Evolutionary conservation across 2,329 filamentous ascomycete genomes (phyloP).

Genomic region (Alternaria dauci): DNA sequence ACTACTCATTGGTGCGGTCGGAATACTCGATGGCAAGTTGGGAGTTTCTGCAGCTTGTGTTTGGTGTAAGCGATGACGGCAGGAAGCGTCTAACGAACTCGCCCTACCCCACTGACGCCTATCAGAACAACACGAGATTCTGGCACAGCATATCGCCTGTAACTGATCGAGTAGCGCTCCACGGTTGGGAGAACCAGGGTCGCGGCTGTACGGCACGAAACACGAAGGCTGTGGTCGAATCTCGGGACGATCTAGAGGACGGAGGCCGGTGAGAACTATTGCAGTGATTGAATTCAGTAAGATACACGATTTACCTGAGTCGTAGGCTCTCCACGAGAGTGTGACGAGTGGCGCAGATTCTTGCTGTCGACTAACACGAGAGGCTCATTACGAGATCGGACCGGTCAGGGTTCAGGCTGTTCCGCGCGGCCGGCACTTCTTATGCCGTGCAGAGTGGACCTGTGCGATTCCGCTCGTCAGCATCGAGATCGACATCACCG

Average conservation of each 20-base stretch:
- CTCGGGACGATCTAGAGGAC: neutral
- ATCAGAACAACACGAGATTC: neutral
- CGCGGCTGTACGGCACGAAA: neutral
- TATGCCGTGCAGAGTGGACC: neutral
- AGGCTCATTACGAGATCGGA: too few relatives aligned
- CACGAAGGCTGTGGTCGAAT: neutral
- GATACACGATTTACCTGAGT: too few relatives aligned
- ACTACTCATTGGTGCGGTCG: too few relatives aligned
- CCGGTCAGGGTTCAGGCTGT: too few relatives aligned
- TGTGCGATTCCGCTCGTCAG: neutral
- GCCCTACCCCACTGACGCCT: slow-evolving; percentile 24
- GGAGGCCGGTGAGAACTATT: too few relatives aligned
- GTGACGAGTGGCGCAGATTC: too few relatives aligned
- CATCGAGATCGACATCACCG: slow-evolving; percentile 7
- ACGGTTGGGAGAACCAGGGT: slow-evolving; percentile 37
- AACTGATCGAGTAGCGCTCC: slow-evolving; percentile 30
- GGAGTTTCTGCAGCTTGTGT: too few relatives aligned
- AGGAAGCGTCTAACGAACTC: neutral
- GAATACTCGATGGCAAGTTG: too few relatives aligned
- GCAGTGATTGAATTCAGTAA: too few relatives aligned
- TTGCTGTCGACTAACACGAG: too few relatives aligned
- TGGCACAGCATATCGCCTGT: slow-evolving; percentile 43
- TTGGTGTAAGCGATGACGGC: too few relatives aligned
- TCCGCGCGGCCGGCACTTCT: neutral
- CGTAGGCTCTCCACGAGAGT: too few relatives aligned